Conservation (phyloP, 2,329 filamentous ascomycete genomes). For the Aureobasidium sp. region DNA sequence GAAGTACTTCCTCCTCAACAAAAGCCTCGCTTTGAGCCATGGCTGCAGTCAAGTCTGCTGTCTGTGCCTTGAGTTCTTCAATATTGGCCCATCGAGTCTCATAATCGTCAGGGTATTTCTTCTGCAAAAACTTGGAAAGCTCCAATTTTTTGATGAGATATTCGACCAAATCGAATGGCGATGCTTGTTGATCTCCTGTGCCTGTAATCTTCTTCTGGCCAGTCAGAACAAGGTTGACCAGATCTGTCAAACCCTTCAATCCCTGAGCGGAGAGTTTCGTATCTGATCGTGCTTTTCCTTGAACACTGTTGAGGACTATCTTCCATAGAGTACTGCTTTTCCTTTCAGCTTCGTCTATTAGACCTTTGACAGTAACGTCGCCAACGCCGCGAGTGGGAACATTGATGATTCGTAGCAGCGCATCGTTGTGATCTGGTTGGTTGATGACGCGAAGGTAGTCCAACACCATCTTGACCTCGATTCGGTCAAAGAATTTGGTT, state of each 20-base stretch:
- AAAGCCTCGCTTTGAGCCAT: slow-evolving; percentile 29
- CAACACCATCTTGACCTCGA: slow-evolving; percentile 76
- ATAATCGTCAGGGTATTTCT: slow-evolving; percentile 62
- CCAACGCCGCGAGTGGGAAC: slow-evolving; percentile 73
- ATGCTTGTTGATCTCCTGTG: slow-evolving; percentile 25
- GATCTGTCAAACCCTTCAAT: slow-evolving; percentile 47
- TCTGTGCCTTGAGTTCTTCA: slow-evolving; percentile 75
- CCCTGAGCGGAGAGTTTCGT: slow-evolving; percentile 48
- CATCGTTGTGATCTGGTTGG: slow-evolving; percentile 80
- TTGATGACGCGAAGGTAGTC: slow-evolving; percentile 83
- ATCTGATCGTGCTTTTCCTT: slow-evolving; percentile 42
- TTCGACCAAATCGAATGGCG: slow-evolving; percentile 43
- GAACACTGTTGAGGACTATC: slow-evolving; percentile 52
- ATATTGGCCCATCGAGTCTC: slow-evolving; percentile 82
- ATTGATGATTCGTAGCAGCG: slow-evolving; percentile 75
- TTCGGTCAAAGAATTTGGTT: slow-evolving; percentile 81
- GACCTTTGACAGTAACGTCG: slow-evolving; percentile 61
- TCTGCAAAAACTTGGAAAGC: slow-evolving; percentile 65
- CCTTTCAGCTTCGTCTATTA: slow-evolving; percentile 68
- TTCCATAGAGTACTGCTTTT: slow-evolving; percentile 65
- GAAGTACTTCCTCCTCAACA: slow-evolving; percentile 44
- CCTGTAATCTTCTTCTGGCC: slow-evolving; percentile 46
- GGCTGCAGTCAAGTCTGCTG: slow-evolving; percentile 56
- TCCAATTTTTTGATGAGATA: slow-evolving; percentile 55
- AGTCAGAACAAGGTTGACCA: slow-evolving; percentile 52